phyloP scores from a whole-genome alignment of 1,284 basidiomycete species.

The Neotropicomus parvogracilis region DNA sequence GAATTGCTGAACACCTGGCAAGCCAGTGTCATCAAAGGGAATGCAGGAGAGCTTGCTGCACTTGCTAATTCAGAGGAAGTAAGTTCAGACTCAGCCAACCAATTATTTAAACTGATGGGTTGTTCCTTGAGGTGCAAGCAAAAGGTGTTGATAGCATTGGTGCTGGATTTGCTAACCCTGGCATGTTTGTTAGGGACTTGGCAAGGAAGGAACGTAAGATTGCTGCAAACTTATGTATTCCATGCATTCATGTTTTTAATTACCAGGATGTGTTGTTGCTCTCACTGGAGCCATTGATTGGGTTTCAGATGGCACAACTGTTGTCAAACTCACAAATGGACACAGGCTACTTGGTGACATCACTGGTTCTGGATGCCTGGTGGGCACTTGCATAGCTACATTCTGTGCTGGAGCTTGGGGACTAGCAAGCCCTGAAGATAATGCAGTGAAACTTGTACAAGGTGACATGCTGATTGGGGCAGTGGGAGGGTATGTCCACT shows the following conservation, averaged over 20 bases:
- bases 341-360: conserved; percentile 73
- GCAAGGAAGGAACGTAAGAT: conserved; percentile 74
- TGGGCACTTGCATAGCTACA: conserved; percentile 73
- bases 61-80: conserved; percentile 76
- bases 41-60: conserved; percentile 85
- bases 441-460: conserved; percentile 47
- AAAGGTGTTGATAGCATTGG: conserved; percentile 89
- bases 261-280: conserved; percentile 72
- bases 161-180: conserved; percentile 72
- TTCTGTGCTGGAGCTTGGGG: conserved; percentile 71
- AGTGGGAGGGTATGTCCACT: conserved; percentile 61
- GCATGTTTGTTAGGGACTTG: conserved; percentile 63
- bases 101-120: neutral
- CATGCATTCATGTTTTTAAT: neutral
- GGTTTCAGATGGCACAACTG: conserved; percentile 76
- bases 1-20: conserved; percentile 85
- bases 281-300: conserved; percentile 85
- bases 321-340: conserved; percentile 75
- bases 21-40: conserved; percentile 92
- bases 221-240: neutral
- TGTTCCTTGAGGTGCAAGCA: conserved; percentile 50
- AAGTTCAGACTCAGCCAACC: conserved; percentile 4
- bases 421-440: conserved; percentile 21
- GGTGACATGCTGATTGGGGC: conserved; percentile 76
- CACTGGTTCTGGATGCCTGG: conserved; percentile 89